Evolutionary conservation across 2,329 filamentous ascomycete species (phyloP).

Genomic region (Paracoccidioides lutzii): DNA sequence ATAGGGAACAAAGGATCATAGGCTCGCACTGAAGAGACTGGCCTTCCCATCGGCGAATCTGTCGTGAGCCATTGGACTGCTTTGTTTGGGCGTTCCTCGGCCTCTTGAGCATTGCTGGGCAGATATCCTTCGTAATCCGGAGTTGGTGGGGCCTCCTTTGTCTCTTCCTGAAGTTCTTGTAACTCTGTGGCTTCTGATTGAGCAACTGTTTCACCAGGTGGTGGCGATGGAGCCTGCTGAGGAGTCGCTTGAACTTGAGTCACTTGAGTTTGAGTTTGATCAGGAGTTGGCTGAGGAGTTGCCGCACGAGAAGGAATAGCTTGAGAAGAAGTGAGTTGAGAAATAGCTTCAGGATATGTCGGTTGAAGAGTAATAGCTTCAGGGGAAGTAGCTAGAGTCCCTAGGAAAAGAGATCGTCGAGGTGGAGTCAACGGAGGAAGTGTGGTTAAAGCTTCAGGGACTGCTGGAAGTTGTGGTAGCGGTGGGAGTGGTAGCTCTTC

Average conservation of each 20-base stretch:
- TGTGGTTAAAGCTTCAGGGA: not conserved
- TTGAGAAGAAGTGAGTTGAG: no score
- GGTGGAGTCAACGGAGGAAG: not conserved
- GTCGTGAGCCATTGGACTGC: slow-evolving; percentile 5
- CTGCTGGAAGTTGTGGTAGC: not conserved
- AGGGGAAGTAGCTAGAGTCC: no score
- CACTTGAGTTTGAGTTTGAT: no score
- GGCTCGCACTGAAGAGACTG: slow-evolving; percentile 8
- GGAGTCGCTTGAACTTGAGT: not conserved
- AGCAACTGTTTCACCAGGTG: not conserved
- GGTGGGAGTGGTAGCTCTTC: not conserved
- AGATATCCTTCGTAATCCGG: not conserved
- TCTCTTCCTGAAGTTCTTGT: not conserved
- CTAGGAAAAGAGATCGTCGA: no score
- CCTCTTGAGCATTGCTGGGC: not conserved
- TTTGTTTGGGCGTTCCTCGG: not conserved
- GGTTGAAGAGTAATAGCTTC: not conserved
- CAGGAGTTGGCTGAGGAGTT: no score
- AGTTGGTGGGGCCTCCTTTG: not conserved
- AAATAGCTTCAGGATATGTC: not conserved
- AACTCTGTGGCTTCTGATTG: not conserved
- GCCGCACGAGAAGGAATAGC: no score
- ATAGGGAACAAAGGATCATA: slow-evolving; percentile 8
- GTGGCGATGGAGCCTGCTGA: not conserved
- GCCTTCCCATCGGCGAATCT: slow-evolving; percentile 8